These are phyloP conservation scores for Syncephalastrum racemosum DNA, from an alignment of 371 early-diverging fungal genomes.

Conservation along the genomic window DNA sequence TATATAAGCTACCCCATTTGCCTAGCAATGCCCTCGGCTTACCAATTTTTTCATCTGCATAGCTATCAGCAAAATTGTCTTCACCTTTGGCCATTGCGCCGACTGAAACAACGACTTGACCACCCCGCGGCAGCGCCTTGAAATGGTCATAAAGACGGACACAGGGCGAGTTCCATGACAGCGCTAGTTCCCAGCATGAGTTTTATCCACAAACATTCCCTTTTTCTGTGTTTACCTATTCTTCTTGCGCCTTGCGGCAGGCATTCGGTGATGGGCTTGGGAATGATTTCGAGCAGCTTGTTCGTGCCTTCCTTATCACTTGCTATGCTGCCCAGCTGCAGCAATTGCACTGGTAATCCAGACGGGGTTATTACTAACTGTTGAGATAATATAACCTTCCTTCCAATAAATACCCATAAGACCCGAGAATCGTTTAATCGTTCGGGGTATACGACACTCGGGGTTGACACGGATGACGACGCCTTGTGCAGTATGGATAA, in stretches of 20 bases:
- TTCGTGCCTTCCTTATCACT: slow-evolving; percentile 66
- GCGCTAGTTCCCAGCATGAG: slow-evolving; percentile 46
- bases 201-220: neutral
- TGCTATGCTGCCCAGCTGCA: slow-evolving; percentile 92
- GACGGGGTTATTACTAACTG: too few relatives aligned
- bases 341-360: slow-evolving; percentile 81
- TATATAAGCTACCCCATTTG: neutral
- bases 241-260: slow-evolving; percentile 82
- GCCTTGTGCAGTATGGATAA: slow-evolving; percentile 91
- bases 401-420: slow-evolving; percentile 73
- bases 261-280: slow-evolving; percentile 90
- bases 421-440: slow-evolving; percentile 97
- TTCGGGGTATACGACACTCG: slow-evolving; percentile 96
- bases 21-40: slow-evolving; percentile 1
- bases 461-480: slow-evolving; percentile 97
- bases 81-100: slow-evolving; percentile 96
- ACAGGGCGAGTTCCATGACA: slow-evolving; percentile 89
- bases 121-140: slow-evolving; percentile 64
- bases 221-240: slow-evolving; percentile 57
- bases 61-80: slow-evolving; percentile 90
- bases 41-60: slow-evolving; percentile 88
- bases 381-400: neutral
- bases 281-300: slow-evolving; percentile 92
- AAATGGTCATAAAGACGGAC: slow-evolving; percentile 77
- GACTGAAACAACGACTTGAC: slow-evolving; percentile 85